Evolutionary conservation across 2,329 filamentous ascomycete species (phyloP), one percentile per base, ranked within the genome.

Genomic region (Aspergillus glaucus): DNA sequence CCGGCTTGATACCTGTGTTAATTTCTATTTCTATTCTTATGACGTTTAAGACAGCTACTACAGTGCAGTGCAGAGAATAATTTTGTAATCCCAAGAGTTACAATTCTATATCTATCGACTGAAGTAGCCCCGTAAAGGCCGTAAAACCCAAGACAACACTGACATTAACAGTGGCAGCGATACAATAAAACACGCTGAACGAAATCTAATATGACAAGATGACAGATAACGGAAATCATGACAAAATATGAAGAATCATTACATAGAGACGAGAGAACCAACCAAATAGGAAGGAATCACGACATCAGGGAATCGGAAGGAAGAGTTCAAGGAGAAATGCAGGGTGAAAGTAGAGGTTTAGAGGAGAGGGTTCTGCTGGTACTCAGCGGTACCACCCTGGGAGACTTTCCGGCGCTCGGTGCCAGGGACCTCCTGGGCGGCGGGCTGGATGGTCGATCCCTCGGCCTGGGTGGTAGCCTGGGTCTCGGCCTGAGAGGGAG

Each of bases 321-420:
- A 17, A 7, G 14, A 36, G 34, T 17, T 17, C 4, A 17, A 9
- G 14, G 34, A 10, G 14, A 36, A 17, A 17, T 34, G 30, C 9
- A 36, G 9, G 17, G 34, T 8, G 4, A 14, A 15, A 37, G n/a
- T 17, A 17, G 15, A 37, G 34, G 43, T 64, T 72, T 75, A 86
- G 60, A 86, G 73, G 49, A 84, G 71, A 50, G 83, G 82, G 70
- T 85, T 85, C 44, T 78, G 76, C 61, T 76, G 75, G 65, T 84
- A 85, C 65, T 85, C 81, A 9, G 70, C 71, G 47, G 66, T 71
- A 53, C 73, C 70, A 56, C 74, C 76, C 58, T 76, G 71, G 4
- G 63, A 62, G 52, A 74, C 70, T 51, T 74, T 72, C 42, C 70
- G 66, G 10, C 76, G 62, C 15, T 52, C 61, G 10, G 61, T 57